phyloP scores from a whole-genome alignment of 2,329 filamentous ascomycete species.

The Zalaria sp. region DNA sequence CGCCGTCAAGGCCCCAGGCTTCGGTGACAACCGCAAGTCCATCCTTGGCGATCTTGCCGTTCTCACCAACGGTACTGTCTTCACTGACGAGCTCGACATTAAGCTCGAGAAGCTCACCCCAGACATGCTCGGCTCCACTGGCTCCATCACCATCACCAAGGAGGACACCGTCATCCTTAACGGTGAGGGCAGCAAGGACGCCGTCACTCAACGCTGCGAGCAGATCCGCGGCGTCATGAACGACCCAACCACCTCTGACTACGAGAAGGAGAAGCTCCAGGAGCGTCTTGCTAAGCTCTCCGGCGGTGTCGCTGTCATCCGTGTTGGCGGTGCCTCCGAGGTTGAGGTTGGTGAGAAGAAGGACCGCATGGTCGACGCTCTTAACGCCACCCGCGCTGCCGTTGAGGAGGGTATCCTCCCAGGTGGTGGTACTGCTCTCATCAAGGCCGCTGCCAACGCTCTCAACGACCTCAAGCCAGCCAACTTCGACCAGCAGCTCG shows the following conservation, averaged over 20 bases:
- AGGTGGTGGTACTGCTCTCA: slow-evolving; percentile 91
- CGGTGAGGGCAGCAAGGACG: slow-evolving; percentile 88
- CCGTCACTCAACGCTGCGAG: slow-evolving; percentile 88
- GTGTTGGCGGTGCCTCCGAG: slow-evolving; percentile 93
- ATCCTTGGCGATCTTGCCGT: slow-evolving; percentile 94
- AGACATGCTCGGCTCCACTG: slow-evolving; percentile 92
- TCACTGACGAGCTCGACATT: slow-evolving; percentile 94
- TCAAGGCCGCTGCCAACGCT: slow-evolving; percentile 91
- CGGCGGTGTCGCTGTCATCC: slow-evolving; percentile 97
- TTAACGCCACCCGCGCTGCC: slow-evolving; percentile 94
- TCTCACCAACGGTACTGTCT: slow-evolving; percentile 92
- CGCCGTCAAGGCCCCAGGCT: slow-evolving; percentile 96
- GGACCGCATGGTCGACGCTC: slow-evolving; percentile 95
- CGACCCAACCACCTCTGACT: slow-evolving; percentile 89
- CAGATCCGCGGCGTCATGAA: slow-evolving; percentile 96
- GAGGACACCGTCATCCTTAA: slow-evolving; percentile 99
- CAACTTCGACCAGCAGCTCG: slow-evolving; percentile 99
- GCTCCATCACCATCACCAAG: slow-evolving; percentile 99
- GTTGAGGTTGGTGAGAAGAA: slow-evolving; percentile 99
- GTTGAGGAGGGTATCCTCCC: slow-evolving; percentile 99
- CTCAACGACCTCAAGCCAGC: slow-evolving; percentile 66
- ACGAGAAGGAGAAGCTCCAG: slow-evolving; percentile 99
- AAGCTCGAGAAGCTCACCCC: slow-evolving; percentile 97
- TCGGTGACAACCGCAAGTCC: slow-evolving; percentile 99
- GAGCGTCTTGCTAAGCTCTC: slow-evolving; percentile 99